A percentile compares a stretch with the other conserved stretches of the same genome.
Evolutionary conservation across 192 early-diverging fungal genomes (phyloP).

Genomic region (Podila horticola): DNA sequence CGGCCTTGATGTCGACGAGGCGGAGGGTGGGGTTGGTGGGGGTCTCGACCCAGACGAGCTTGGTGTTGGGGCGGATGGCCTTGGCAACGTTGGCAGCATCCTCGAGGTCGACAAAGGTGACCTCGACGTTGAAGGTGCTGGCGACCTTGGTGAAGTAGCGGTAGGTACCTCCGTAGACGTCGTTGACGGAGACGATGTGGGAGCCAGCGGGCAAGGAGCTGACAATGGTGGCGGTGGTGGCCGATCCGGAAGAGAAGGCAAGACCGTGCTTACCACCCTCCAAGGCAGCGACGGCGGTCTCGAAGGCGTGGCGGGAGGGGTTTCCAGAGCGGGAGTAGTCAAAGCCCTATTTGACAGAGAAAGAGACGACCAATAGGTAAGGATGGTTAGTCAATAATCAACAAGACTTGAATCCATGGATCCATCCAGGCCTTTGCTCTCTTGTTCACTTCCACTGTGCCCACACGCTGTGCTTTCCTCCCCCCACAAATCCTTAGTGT

Average conservation of each 20-base stretch:
- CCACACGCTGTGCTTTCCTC: no score
- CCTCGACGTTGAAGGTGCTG: slow-evolving; percentile 66
- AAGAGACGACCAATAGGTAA: neutral
- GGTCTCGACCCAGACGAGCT: slow-evolving; percentile 89
- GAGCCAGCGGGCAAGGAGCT: slow-evolving; percentile 73
- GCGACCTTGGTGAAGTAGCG: slow-evolving; percentile 92
- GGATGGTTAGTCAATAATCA: neutral
- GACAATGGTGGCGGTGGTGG: slow-evolving; percentile 84
- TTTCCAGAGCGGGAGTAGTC: slow-evolving; percentile 88
- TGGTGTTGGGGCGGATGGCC: slow-evolving; percentile 77
- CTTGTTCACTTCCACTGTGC: no score
- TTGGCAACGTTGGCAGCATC: slow-evolving; percentile 72
- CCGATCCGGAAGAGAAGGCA: slow-evolving; percentile 87
- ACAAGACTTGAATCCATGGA: no score
- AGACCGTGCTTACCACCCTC: slow-evolving; percentile 90
- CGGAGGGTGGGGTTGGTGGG: slow-evolving; percentile 90
- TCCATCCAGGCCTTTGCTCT: no score
- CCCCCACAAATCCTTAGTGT: no score
- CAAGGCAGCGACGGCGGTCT: slow-evolving; percentile 90
- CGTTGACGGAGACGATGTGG: slow-evolving; percentile 87
- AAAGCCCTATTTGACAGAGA: slow-evolving; percentile 58
- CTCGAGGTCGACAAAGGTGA: slow-evolving; percentile 82
- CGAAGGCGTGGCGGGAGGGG: slow-evolving; percentile 80
- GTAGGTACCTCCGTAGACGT: slow-evolving; percentile 92
- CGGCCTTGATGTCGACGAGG: slow-evolving; percentile 80